A percentile compares a stretch with the other conserved stretches of the same genome.
phyloP scores from a whole-genome alignment of 768 basidiomycete genomes.

The Boletus rubropictus region DNA sequence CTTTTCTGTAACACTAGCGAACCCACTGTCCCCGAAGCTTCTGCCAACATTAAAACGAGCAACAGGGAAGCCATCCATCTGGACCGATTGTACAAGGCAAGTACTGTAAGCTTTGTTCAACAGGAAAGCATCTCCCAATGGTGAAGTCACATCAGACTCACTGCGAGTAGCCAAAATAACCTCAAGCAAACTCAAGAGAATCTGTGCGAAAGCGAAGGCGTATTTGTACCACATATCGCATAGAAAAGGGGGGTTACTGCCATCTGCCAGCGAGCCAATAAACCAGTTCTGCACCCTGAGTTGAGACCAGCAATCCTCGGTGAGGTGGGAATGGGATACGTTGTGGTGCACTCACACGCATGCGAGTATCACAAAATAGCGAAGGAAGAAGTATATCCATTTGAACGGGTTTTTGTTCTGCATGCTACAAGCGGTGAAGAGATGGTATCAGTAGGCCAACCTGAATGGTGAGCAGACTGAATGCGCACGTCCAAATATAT shows the following conservation, averaged over 20 bases:
- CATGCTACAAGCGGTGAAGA: conserved; percentile 16
- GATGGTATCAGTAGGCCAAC: background rate
- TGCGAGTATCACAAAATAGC: conserved; percentile 18
- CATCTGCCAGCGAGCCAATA: conserved; percentile 5
- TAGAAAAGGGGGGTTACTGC: conserved; percentile 5
- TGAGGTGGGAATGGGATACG: background rate
- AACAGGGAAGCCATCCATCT: no score
- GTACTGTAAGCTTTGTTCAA: no score
- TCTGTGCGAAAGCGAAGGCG: no score
- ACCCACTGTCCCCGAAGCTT: no score
- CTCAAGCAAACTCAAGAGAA: conserved; percentile 10
- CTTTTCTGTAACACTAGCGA: no score
- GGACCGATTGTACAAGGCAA: conserved; percentile 17
- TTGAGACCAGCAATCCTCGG: background rate
- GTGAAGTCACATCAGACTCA: background rate
- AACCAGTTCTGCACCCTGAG: conserved; percentile 14
- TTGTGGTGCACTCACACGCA: conserved; percentile 15
- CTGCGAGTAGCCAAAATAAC: conserved; percentile 13
- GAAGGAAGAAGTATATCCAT: conserved; percentile 29
- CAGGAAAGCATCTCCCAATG: no score
- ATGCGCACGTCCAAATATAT: conserved; percentile 22
- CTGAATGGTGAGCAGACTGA: background rate
- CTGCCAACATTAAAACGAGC: no score
- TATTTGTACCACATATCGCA: conserved; percentile 8
- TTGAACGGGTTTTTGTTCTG: conserved; percentile 18